Conservation (phyloP, 2,329 filamentous ascomycete genomes). For the Botrytis hyacinthi region DNA sequence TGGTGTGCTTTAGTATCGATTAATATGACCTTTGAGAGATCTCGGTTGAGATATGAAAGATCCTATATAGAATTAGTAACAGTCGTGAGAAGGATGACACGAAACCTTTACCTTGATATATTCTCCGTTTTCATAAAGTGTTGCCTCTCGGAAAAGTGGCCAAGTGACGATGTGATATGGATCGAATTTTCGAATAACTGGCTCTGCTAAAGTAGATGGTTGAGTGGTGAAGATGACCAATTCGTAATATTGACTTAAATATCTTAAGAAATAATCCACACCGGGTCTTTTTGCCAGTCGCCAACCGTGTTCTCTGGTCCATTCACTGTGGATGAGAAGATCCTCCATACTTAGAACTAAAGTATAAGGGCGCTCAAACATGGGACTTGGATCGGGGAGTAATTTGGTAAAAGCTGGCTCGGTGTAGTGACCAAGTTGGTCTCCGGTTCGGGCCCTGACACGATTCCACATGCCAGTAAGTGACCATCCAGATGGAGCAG, state of each 20-base stretch:
- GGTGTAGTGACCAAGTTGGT: constrained; percentile 87
- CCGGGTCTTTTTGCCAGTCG: constrained; percentile 91
- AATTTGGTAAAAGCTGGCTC: constrained; percentile 94
- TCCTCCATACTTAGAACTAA: constrained; percentile 91
- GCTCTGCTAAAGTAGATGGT: constrained; percentile 79
- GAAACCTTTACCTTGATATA: constrained; percentile 74
- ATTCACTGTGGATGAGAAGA: constrained; percentile 90
- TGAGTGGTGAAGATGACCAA: constrained; percentile 92
- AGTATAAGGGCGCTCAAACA: constrained; percentile 83
- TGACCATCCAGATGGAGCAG: constrained; percentile 78
- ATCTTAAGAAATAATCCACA: constrained; percentile 94
- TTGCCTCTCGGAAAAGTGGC: constrained; percentile 94
- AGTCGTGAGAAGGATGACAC: too few relatives aligned
- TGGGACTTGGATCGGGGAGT: constrained; percentile 76
- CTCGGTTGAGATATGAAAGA: constrained; percentile 94
- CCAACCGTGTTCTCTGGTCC: constrained; percentile 93
- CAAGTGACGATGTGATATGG: constrained; percentile 94
- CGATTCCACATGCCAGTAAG: constrained; percentile 76
- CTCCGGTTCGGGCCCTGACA: constrained; percentile 68
- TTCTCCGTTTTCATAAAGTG: constrained; percentile 91
- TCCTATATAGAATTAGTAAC: constrained; percentile 56
- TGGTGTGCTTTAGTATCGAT: constrained; percentile 83
- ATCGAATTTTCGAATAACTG: constrained; percentile 88
- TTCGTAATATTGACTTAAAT: constrained; percentile 97
- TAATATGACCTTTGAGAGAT: constrained; percentile 91